Base-by-base conservation (phyloP, 179 eudicot species). In the Camellia oleifera region DNA sequence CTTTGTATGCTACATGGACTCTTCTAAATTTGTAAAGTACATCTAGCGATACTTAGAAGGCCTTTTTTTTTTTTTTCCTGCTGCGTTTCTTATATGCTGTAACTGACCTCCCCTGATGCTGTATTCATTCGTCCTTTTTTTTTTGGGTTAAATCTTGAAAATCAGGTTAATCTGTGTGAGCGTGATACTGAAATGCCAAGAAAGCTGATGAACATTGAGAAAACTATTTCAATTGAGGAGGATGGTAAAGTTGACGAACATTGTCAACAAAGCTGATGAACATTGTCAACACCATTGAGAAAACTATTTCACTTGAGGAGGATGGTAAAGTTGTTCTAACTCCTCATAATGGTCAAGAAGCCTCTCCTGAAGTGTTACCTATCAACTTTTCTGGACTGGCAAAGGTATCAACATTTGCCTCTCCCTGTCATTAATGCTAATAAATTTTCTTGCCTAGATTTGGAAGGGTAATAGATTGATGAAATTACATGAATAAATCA, bases 361-460 rank as follows among this genome's bases (percentile, higher is more conserved):
- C 97, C 17, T 87, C 99, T 7, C 76, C 93, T 8, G 85, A 88
- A 66, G 76, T 92, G 60, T 82, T 96, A 76, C 99, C 99, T 9
- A 89, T 96, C 85, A 92, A 92, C 82, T 94, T 91, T 81, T 83
- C 87, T 77, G 97, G 94, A 80, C 87, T 96, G 72, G 82, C 98
- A 69, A 81, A 92, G 98, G 99, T 95, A 84, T 50, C 60, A 32
- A 69, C 44, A 9, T 42, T 58, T 69, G 40, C 60, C 5, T 56
- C 67, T 54, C 61, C 64, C 65, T 58, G 15, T 13, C 42, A 68
- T 2, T 40, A 17, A 14, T 63, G 66, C 26, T 40, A 56, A 5
- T 54, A 46, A 54, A n/a, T 1, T 56, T 18, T 12, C 48, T 52
- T 66, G 9, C 20, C 62, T 77, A 26, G 23, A 8, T 7, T 12